Base-by-base conservation (phyloP, 2,329 filamentous ascomycete genomes). In the Cadophora sp. region DNA sequence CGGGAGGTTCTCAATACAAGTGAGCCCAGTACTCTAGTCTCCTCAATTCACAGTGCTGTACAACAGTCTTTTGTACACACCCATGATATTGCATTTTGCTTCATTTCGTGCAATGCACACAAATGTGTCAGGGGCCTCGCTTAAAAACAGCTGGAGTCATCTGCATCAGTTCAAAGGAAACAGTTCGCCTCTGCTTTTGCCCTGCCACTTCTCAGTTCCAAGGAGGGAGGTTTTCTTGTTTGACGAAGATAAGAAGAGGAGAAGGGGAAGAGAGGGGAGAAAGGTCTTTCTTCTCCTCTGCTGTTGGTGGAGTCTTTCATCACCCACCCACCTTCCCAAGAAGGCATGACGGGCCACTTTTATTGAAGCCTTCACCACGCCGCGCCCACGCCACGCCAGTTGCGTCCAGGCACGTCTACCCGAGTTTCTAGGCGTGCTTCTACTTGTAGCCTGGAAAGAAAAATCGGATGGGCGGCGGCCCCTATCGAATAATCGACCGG, bases 351-450 rank as follows among this genome's bases (percentile, higher is more conserved):
- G 11, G 45, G 13, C 14, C 56, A 27, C 20, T 18, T 48, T 30
- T n/a, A n/a, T 33, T 33, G 58, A 60, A 60, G 41, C 22, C n/a
- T 48, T 60, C 41, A 14, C 41, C 16, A 14, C 7, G 58, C 58
- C 56, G 11, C 27, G 8, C 8, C 56, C 13, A 27, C 22, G 7
- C 18, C 24, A 27, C 33, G 50, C 30, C 27, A 33, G 27, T 30
- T 30, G 4, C 6, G 22, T 47, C 56, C 41, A 60, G 41, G 58
- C 58, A 41, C 55, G 50, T 7, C 27, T 36, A 1, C 30, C n/a
- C 9, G n/a, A 27, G 16, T 30, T 36, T 48, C 58, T 48, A 47
- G 58, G 20, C n/a, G 22, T 13, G 39, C 56, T 59, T 47, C 43
- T 27, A 45, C 56, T 59, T 47, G 24, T 27, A 45, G 18, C 36